Conservation (phyloP, 169 alveolate genomes). For the Plasmodium knowlesi region DNA sequence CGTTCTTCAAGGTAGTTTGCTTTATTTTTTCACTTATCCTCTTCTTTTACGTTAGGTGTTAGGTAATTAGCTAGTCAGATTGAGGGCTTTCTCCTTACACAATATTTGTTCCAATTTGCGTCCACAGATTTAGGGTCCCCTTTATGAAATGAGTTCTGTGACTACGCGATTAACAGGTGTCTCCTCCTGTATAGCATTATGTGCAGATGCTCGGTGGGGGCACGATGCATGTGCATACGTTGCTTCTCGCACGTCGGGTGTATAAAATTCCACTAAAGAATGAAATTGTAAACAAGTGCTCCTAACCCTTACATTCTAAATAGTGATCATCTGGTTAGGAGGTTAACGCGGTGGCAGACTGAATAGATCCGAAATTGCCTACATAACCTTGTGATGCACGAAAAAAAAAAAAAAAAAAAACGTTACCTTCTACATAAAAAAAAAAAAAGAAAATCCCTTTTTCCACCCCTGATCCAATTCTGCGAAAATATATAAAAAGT, state of each 20-base stretch:
- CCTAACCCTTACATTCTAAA: background rate
- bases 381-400: background rate
- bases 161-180: background rate
- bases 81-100: background rate
- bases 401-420: background rate
- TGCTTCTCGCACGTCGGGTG: background rate
- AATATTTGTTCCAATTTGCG: background rate
- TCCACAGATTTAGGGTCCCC: background rate
- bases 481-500: background rate
- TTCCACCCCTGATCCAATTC: background rate
- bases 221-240: background rate
- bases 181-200: background rate
- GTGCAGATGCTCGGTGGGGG: background rate
- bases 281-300: background rate
- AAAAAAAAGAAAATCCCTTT: background rate
- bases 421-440: background rate
- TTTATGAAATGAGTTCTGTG: background rate
- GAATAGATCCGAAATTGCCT: background rate
- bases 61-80: background rate
- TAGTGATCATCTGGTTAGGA: background rate
- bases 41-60: background rate
- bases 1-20: background rate
- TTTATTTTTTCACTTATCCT: background rate
- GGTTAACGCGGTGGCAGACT: background rate
- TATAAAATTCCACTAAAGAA: background rate